Base-by-base conservation (phyloP, 2,329 filamentous ascomycete species). In the Thelonectria rubi region DNA sequence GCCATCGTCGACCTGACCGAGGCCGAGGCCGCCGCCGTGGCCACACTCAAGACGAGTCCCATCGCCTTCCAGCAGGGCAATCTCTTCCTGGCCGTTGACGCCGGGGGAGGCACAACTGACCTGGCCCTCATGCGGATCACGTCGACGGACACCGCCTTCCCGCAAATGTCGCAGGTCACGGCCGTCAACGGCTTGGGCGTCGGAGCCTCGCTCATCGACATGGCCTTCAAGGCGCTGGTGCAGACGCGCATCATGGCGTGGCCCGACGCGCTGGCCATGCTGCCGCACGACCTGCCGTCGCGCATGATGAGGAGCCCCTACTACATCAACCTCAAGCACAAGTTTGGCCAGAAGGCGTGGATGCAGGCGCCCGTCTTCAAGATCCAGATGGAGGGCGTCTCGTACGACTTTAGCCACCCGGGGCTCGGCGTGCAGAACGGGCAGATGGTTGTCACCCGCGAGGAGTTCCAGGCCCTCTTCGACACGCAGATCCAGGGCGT, bases 91-190 rank as follows among this genome's bases (percentile, higher is more conserved):
- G 77, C 78, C 0, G 76, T 82, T 9, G 80, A 82, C 18, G 80
- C 80, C 0, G 80, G 81, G 0, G 81, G 80, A 3, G 80, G 81
- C 2, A 83, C 80, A 0, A 82, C 80, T 1, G 80, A 82, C 60
- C 73, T 82, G 8, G 77, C 80, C 1, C 67, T 82, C 15, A 80
- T 81, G 75, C 73, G 79, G 18, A 75, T 80, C 17, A 72, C 65
- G 17, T 78, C 65, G 51, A 73, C 64, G 0, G 65, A 76, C 17
- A 43, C 60, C 1, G 54, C 60, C 1, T 68, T 64, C 15, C 74
- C 74, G 3, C 71, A 74, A 20, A 67, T 79, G 58, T 70, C 74
- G 6, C 74, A 78, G 51, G 73, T 79, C 15, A 67, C 74, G 0
- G 72, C 74, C 6, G 80, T 83, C 9, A 76, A 76, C 15, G 81